Conservation (phyloP, 2,329 filamentous ascomycete genomes). For the Colletotrichum chlorophyti region DNA sequence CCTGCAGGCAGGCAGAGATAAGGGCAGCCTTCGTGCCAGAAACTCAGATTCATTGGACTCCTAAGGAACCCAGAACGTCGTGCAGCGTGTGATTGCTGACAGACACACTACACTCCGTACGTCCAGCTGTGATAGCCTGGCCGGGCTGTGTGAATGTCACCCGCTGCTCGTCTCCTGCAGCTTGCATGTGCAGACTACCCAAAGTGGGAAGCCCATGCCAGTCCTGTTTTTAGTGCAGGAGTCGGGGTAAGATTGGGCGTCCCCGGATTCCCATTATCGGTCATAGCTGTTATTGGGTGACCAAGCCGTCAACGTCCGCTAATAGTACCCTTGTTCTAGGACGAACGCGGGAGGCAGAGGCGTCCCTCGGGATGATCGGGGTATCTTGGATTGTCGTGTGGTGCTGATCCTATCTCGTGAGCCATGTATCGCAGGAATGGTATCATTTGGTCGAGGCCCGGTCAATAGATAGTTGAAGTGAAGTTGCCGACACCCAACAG, state of each 20-base stretch:
- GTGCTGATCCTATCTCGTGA: background rate
- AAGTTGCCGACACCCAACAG: no score
- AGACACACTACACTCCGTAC: no score
- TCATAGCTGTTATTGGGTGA: background rate
- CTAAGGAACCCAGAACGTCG: no score
- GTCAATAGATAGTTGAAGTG: background rate
- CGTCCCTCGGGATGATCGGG: background rate
- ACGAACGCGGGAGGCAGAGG: conserved; percentile 1
- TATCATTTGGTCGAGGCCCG: background rate
- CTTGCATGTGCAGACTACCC: background rate
- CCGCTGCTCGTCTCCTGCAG: conserved; percentile 13
- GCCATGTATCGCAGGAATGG: background rate
- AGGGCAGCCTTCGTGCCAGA: no score
- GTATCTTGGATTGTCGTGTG: background rate
- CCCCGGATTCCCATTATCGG: conserved; percentile 12
- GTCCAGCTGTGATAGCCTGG: no score
- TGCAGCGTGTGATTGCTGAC: background rate
- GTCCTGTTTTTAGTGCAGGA: conserved; percentile 7
- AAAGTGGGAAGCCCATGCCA: background rate
- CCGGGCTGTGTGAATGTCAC: no score
- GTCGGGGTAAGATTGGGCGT: background rate
- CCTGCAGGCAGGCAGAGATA: background rate
- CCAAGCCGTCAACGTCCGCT: background rate
- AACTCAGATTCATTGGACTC: no score
- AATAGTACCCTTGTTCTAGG: background rate